Base-by-base conservation (phyloP, 805 yeast genomes). In the Cyberlindnera euphorbiiphila region DNA sequence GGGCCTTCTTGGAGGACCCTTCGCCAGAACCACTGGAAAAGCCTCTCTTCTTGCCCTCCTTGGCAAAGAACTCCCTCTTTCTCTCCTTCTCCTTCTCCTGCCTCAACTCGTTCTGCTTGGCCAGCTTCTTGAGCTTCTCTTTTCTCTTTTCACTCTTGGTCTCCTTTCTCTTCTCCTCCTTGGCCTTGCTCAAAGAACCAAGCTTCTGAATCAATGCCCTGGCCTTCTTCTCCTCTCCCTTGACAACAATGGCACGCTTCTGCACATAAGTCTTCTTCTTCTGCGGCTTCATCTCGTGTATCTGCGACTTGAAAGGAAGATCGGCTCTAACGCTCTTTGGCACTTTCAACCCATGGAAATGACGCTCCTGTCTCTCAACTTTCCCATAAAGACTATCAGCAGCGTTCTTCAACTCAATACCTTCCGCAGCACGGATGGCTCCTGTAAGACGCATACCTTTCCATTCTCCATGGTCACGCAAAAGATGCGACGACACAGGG, bases 381-480 rank as follows among this genome's bases (percentile, higher is more conserved):
- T 86, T 88, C 43, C 62, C 61, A 54, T 78, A 78, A 25, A 68
- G 60, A 41, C 78, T 71, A 48, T 75, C 76, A 25, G 68, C 62
- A 33, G 64, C 63, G 35, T 64, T 60, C 32, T 91, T 91, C 0
- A 93, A 77, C 15, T 73, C 76, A 32, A 87, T 54, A 25, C 72
- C 74, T 49, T 71, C 61, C 17, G 74, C 94, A 16, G 93, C 91
- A 54, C 98, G 77, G 29, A 93, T 88, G 53, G 83, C 83, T 41
- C 98, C 98, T 1, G 97, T 93, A 45, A 91, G 70, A 57, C 95
- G 76, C 95, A 93, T 88, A 46, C 99, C 99, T 54, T 76, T 76
- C 99, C 99, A 93, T 54, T 85, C 85, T 22, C 72, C 68, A 64
- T 93, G 93, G 49, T 87, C 76, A 24, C 67, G 57, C 41, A 89